Evolutionary conservation across 75 land plant genomes (phyloP).

Genomic region (Picea sitchensis): DNA sequence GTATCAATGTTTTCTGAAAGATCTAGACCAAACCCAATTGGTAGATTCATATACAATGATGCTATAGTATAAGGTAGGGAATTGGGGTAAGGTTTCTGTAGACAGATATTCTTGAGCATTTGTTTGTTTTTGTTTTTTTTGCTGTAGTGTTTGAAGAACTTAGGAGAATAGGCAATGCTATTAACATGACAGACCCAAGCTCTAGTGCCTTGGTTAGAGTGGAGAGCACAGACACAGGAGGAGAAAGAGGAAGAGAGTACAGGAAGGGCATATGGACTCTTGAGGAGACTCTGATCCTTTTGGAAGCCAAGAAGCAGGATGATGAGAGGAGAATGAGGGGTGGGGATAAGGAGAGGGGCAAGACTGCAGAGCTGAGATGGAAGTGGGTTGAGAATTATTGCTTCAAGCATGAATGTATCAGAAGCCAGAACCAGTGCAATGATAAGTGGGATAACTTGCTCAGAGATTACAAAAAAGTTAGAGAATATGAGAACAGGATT

Average conservation of each 20-base stretch:
- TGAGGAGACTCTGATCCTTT: constrained; percentile 59
- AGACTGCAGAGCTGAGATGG: constrained; percentile 64
- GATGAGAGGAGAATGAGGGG: constrained; percentile 56
- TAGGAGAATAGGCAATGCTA: constrained; percentile 13
- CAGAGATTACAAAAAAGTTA: constrained; percentile 52
- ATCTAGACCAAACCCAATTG: constrained; percentile 3
- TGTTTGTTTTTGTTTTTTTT: background rate
- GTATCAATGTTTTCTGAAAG: background rate
- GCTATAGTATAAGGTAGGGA: background rate
- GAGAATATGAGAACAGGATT: constrained; percentile 36
- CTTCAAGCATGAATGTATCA: constrained; percentile 48
- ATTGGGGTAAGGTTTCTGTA: background rate
- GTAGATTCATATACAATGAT: background rate
- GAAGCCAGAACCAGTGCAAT: constrained; percentile 82
- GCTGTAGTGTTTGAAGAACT: background rate
- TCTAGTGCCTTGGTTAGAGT: background rate
- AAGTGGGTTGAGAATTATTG: constrained; percentile 81
- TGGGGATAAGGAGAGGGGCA: constrained; percentile 34
- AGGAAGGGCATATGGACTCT: constrained; percentile 77
- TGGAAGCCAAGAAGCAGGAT: constrained; percentile 72
- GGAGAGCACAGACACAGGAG: constrained; percentile 11
- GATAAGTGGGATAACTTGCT: constrained; percentile 80
- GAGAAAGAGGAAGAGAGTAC: constrained; percentile 42
- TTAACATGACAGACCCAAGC: constrained; percentile 13
- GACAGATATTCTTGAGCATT: background rate